Base-by-base conservation (phyloP, 805 yeast genomes). In the Dipodascus albidus region DNA sequence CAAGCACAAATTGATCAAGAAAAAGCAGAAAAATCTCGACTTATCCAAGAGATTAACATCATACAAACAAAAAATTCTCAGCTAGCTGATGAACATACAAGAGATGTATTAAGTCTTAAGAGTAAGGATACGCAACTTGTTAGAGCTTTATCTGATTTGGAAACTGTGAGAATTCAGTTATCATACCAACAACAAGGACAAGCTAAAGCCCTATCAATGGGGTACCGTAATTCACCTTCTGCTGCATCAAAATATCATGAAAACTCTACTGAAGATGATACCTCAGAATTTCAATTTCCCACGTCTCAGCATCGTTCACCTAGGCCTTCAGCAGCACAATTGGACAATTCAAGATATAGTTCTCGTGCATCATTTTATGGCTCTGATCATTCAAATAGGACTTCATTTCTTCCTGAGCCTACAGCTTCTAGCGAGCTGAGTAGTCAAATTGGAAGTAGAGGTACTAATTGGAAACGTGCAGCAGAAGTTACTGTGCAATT, bases 401-500 rank as follows among this genome's bases (percentile, higher is more conserved):
- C 14, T 11, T 38, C 44, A 17, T 38, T 38, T 38, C 44, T 38
- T 38, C 44, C 17, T n/a, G 44, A 38, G 20, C 44, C 44, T 38
- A 38, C 44, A 38, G 20, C 17, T 6, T 38, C 44, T 38, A 38
- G 44, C n/a, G 44, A 38, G n/a, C n/a, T 47, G 14, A 47, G 31
- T n/a, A 21, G 31, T 47, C 31, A 47, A 4, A 27, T 15, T 22
- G 52, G 55, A 9, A 80, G 75, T 52, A 22, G 19, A 22, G 49
- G 49, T 20, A 21, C 49, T 4, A 82, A 85, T 59, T 89, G 96
- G 96, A 80, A 77, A 59, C 78, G 91, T 50, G 96, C 96, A 0
- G 90, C 93, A 0, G 95, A 86, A 60, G 95, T 88, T 11, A 89
- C 96, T 0, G 78, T 81, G 2, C 91, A 85, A 66, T 76, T 89